phyloP scores from a whole-genome alignment of 2,329 filamentous ascomycete genomes.

The Epichloe festucae region DNA sequence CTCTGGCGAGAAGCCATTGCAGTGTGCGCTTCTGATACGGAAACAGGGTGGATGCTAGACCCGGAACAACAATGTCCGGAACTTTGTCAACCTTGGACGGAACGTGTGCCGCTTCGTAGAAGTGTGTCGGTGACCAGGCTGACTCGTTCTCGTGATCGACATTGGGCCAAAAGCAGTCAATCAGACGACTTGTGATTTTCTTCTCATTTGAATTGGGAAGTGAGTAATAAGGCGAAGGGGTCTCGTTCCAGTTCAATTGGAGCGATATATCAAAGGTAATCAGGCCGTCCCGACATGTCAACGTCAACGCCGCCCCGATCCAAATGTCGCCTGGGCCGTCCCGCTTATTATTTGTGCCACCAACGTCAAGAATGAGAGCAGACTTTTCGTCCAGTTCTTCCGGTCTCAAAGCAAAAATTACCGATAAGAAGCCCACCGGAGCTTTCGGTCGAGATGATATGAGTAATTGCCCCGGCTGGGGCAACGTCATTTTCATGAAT shows the following conservation, averaged over 20 bases:
- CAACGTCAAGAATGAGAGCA: constrained; percentile 10
- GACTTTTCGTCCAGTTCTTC: constrained; percentile 11
- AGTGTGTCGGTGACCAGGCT: constrained; percentile 37
- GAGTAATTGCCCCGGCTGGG: constrained; percentile 7
- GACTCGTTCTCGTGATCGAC: constrained; percentile 2
- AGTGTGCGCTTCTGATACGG: constrained; percentile 62
- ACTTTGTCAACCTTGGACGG: constrained; percentile 34
- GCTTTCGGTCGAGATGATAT: constrained; percentile 9
- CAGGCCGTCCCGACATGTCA: constrained; percentile 15
- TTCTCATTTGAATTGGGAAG: constrained; percentile 20
- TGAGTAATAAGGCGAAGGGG: constrained; percentile 16
- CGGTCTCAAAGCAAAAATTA: constrained; percentile 11
- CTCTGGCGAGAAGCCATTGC: constrained; percentile 55
- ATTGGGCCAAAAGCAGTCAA: constrained; percentile 23
- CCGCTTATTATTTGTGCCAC: constrained; percentile 7
- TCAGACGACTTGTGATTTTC: constrained; percentile 19
- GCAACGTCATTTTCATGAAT: constrained; percentile 10
- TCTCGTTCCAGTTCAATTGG: constrained; percentile 30
- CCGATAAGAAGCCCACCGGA: constrained; percentile 3
- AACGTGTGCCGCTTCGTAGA: constrained; percentile 57
- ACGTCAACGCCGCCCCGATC: constrained; percentile 17
- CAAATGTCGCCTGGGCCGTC: constrained; percentile 21
- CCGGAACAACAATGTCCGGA: constrained; percentile 27
- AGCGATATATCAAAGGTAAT: constrained; percentile 21
- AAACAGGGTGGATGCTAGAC: constrained; percentile 42